Base-by-base conservation (phyloP, 2,329 filamentous ascomycete species). In the Fusarium acutatum region DNA sequence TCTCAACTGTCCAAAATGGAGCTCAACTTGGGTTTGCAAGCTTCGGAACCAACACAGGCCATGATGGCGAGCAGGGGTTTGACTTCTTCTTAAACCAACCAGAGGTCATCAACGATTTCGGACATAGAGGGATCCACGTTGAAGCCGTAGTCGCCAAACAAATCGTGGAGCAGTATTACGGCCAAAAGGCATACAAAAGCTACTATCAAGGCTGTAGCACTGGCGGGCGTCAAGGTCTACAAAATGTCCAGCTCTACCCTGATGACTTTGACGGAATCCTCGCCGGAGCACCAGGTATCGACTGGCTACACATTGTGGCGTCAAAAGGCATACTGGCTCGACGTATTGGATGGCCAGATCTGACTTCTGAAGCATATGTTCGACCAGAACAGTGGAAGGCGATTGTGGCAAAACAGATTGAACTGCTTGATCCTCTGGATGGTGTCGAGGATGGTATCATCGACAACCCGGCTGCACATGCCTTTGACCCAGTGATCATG, bases 181-280 rank as follows among this genome's bases (percentile, higher is more conserved):
- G 64, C 1, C 15, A 18, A 4, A 47, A 40, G 6, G 34, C 40
- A 1, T 37, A 28, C 0, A 60, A 53, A 12, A 67, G 64, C 5
- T 67, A 67, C 3, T 67, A 67, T 8, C 40, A 67, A n/a, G 64
- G 62, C 1, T 67, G 64, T 3, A 67, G 64, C 6, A 67, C 64
- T 6, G 64, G 62, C 5, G 46, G 64, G 1, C 62, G 64, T 0
- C 62, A 67, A 41, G 53, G 64, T 3, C 34, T 67, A 3, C 62
- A 67, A 22, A 67, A 67, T 17, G 62, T 53, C 2, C 64, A 67
- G 24, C 28, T 67, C 1, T 67, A 67, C 14, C 64, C 64, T 0
- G 40, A 53, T 3, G 64, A 67, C 15, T 67, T 67, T n/a, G 64
- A 67, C 2, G 64, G 64, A 8, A 47, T 67, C 9, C 38, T 67